Conservation (phyloP, 2,329 filamentous ascomycete genomes). For the Penicillium sclerotigenum region DNA sequence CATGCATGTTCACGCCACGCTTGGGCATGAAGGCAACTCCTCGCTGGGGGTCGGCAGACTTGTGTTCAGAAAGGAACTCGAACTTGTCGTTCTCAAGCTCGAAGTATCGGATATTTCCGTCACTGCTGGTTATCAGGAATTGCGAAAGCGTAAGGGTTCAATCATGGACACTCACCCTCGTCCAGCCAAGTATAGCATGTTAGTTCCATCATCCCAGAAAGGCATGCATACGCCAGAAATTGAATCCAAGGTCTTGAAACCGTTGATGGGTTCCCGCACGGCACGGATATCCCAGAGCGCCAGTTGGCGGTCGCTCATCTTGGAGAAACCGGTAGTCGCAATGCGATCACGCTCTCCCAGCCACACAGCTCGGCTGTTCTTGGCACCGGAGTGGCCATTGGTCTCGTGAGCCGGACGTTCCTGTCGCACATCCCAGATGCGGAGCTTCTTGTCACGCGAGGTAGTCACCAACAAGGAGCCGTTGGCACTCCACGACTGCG, state of each 20-base stretch:
- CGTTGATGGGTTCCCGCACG: conserved; percentile 75
- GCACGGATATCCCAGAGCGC: conserved; percentile 91
- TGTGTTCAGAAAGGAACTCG: conserved; percentile 94
- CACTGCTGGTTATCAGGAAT: conserved; percentile 51
- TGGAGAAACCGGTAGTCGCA: conserved; percentile 94
- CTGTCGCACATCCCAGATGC: conserved; percentile 95
- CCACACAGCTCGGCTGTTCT: conserved; percentile 97
- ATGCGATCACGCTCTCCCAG: conserved; percentile 95
- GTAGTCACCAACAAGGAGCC: conserved; percentile 86
- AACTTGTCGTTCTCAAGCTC: conserved; percentile 99
- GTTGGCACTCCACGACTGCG: conserved; percentile 89
- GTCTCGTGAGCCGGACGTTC: conserved; percentile 82
- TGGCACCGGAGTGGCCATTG: conserved; percentile 83
- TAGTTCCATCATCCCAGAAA: conserved; percentile 97
- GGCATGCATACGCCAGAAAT: conserved; percentile 99
- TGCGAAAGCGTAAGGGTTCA: not conserved
- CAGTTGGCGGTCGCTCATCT: conserved; percentile 96
- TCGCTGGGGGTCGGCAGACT: conserved; percentile 91
- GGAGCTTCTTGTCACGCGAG: conserved; percentile 95
- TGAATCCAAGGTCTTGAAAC: conserved; percentile 86
- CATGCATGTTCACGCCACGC: conserved; percentile 91
- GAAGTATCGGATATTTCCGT: conserved; percentile 98
- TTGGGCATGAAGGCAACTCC: conserved; percentile 93
- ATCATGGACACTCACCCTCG: conserved; percentile 68
- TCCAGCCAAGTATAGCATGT: conserved; percentile 91